A percentile compares a stretch with the other conserved stretches of the same genome.
Evolutionary conservation across 352 stramenopile genomes (phyloP).

Genomic region (Phytopythium kandeliae): DNA sequence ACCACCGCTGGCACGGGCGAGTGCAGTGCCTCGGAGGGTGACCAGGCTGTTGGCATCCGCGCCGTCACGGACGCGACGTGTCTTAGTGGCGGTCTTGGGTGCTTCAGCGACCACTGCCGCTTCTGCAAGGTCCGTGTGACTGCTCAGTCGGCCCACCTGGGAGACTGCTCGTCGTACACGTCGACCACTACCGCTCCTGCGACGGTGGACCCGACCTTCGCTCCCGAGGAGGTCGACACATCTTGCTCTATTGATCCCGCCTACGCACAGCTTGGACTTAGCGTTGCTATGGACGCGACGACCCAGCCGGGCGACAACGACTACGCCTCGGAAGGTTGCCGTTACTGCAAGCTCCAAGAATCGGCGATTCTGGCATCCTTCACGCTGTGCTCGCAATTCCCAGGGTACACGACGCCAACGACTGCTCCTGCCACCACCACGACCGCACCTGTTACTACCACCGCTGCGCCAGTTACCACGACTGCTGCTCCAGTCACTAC

Average conservation of each 20-base stretch:
- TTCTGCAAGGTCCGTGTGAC: constrained; percentile 31
- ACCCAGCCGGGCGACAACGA: neutral
- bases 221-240: neutral
- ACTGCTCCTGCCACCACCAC: constrained; percentile 5
- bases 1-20: too few relatives aligned
- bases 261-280: neutral
- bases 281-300: neutral
- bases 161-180: constrained; percentile 12
- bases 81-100: constrained; percentile 21
- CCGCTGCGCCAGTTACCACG: too few relatives aligned
- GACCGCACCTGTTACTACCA: neutral
- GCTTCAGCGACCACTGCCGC: constrained; percentile 30
- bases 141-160: constrained; percentile 22
- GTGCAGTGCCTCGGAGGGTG: neutral
- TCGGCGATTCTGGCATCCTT: neutral
- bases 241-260: neutral
- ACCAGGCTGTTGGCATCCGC: constrained; percentile 13
- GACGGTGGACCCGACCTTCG: neutral
- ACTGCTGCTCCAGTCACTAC: neutral
- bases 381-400: constrained; percentile 3
- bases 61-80: constrained; percentile 23
- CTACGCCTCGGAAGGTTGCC: neutral
- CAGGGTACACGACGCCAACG: constrained; percentile 12
- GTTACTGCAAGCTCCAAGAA: constrained; percentile 2
- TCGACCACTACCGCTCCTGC: neutral